Evolutionary conservation across 2,329 filamentous ascomycete species (phyloP).

Genomic region (Botrytis fabae): DNA sequence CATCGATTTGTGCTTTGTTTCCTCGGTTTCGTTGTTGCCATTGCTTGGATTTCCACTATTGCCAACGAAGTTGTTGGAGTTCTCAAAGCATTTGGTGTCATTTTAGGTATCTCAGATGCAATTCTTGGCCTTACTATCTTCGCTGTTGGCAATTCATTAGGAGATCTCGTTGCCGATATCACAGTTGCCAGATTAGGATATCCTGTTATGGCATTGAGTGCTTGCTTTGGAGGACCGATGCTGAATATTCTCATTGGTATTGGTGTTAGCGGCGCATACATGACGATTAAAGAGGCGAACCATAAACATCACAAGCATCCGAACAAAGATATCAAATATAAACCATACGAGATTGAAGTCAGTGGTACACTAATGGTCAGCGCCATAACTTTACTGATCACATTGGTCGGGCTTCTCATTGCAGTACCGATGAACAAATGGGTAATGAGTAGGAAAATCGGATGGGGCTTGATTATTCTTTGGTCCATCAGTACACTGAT

Average conservation of each 20-base stretch:
- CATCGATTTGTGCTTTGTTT: slow-evolving; percentile 82
- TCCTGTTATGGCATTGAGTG: slow-evolving; percentile 91
- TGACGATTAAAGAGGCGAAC: slow-evolving; percentile 73
- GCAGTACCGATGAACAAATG: slow-evolving; percentile 83
- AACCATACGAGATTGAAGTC: slow-evolving; percentile 80
- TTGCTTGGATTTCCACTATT: slow-evolving; percentile 95
- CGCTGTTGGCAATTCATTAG: slow-evolving; percentile 91
- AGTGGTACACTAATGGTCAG: slow-evolving; percentile 83
- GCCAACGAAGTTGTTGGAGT: slow-evolving; percentile 94
- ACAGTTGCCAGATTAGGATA: slow-evolving; percentile 92
- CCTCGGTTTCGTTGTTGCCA: slow-evolving; percentile 84
- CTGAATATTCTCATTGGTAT: slow-evolving; percentile 95
- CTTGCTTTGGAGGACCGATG: slow-evolving; percentile 98
- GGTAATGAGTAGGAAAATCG: slow-evolving; percentile 80
- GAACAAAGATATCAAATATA: slow-evolving; percentile 61
- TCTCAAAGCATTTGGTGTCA: slow-evolving; percentile 88
- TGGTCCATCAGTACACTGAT: slow-evolving; percentile 79
- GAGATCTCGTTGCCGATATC: slow-evolving; percentile 91
- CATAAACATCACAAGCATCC: slow-evolving; percentile 68
- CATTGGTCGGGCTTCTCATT: slow-evolving; percentile 74
- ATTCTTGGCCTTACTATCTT: slow-evolving; percentile 94
- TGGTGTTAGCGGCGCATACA: slow-evolving; percentile 85
- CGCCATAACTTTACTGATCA: slow-evolving; percentile 78
- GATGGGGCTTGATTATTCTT: slow-evolving; percentile 73
- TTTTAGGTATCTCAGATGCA: slow-evolving; percentile 90